Base-by-base conservation (phyloP, 2,329 filamentous ascomycete genomes). In the Ilyonectria sp. region DNA sequence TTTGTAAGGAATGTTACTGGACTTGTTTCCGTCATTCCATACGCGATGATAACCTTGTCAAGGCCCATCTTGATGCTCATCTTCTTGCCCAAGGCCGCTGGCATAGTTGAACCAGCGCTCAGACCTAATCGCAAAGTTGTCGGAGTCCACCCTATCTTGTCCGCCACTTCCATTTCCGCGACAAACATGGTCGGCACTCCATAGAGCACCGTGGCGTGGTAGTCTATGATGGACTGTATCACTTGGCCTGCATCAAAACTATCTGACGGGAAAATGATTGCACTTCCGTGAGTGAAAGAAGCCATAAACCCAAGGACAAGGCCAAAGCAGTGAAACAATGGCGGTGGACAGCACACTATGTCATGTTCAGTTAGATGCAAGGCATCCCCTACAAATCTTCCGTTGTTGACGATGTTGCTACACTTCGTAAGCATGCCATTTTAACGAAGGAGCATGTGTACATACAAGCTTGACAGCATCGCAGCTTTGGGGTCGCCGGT, bases 271-370 rank as follows among this genome's bases (percentile, higher is more conserved):
- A 93, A 92, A 5, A 93, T 87, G 56, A 93, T 91, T 15, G 87
- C 80, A 1, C 87, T 72, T 49, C 79, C 87, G 63, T 93, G 90
- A 0, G 90, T 92, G 11, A 90, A 87, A 1, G 89, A 91, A 0
- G 91, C 90, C 85, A 93, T 90, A 74, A 92, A 92, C 9, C 91
- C 91, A 2, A 93, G 80, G 26, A 93, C 90, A 63, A 89, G 87
- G n/a, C 91, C 91, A 71, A 93, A 93, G 78, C 91, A 93, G 75
- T 91, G 90, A 78, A 91, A 91, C 4, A 91, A 81, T 0, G 90
- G 90, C 2, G 89, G 89, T 11, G 89, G 88, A 70, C 89, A 91
- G 75, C 89, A 91, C 4, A 91, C 85, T 8, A 92, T 82, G 72
- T 93, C 91, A 1, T 86, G 72, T 2, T 85, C 46, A 6, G 70